These are phyloP conservation scores for Suillus subluteus DNA, from an alignment of 768 basidiomycete species.

Conservation along the genomic window DNA sequence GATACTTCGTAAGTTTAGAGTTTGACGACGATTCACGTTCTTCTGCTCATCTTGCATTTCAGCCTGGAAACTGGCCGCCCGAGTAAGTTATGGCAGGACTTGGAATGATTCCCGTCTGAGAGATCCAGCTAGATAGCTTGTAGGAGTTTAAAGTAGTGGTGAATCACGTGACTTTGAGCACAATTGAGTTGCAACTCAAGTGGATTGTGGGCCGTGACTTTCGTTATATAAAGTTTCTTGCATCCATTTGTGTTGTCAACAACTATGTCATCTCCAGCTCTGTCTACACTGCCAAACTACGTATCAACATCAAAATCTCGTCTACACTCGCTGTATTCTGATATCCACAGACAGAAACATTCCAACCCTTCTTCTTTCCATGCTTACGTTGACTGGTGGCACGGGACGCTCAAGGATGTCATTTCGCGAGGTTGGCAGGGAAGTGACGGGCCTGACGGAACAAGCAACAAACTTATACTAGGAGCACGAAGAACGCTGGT, in stretches of 20 bases:
- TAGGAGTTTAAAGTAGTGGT: not conserved
- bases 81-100: slow-evolving; percentile 15
- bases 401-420: slow-evolving; percentile 60
- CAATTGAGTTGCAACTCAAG: not conserved
- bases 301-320: slow-evolving; percentile 44
- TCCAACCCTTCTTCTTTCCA: slow-evolving; percentile 84
- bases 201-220: not conserved
- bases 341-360: slow-evolving; percentile 80
- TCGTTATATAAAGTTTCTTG: not conserved
- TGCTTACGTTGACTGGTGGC: slow-evolving; percentile 91
- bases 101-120: not conserved
- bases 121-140: not conserved
- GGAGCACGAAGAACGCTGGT: slow-evolving; percentile 55
- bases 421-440: slow-evolving; percentile 61
- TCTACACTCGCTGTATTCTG: slow-evolving; percentile 84
- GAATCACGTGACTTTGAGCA: not conserved
- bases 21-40: not conserved
- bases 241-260: slow-evolving; percentile 22
- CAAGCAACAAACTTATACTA: slow-evolving; percentile 59
- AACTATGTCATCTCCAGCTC: slow-evolving; percentile 5
- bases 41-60: slow-evolving; percentile 10
- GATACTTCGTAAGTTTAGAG: slow-evolving; percentile 30
- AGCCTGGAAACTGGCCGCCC: slow-evolving; percentile 22
- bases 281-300: slow-evolving; percentile 33
- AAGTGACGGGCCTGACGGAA: slow-evolving; percentile 17